Conservation (phyloP, 163 green algal genomes). For the Scenedesmus sp. region DNA sequence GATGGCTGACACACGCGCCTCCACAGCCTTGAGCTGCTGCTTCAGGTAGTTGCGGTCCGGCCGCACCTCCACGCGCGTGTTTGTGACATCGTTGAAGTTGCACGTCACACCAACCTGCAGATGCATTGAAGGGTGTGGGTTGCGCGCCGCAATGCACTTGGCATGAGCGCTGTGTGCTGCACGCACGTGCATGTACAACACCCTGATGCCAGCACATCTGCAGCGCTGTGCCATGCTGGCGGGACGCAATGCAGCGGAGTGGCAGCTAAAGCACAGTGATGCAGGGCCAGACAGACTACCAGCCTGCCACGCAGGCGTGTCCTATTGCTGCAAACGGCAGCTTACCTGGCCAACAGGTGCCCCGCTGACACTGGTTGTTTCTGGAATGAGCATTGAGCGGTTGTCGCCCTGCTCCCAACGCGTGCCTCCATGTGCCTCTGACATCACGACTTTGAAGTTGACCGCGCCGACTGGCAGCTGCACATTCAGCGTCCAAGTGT, state of each 20-base stretch:
- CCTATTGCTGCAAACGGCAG: not conserved
- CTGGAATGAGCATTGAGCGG: constrained; percentile 28
- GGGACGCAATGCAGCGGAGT: not conserved
- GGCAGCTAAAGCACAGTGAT: not conserved
- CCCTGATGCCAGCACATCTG: not conserved
- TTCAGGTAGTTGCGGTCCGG: constrained; percentile 37
- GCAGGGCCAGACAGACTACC: not conserved
- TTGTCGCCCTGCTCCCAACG: constrained; percentile 47
- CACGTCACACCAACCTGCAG: constrained; percentile 35
- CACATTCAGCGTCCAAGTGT: constrained; percentile 51
- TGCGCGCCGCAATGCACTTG: too few species aligned
- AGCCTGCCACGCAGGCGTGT: not conserved
- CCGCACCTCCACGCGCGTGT: constrained; percentile 15
- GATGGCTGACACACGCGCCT: constrained; percentile 43
- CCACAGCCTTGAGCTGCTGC: constrained; percentile 46
- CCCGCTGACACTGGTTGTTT: constrained; percentile 22
- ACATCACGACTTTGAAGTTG: constrained; percentile 54
- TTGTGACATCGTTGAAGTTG: constrained; percentile 48
- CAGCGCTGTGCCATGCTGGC: not conserved
- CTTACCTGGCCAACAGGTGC: constrained; percentile 40
- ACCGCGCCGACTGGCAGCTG: constrained; percentile 46
- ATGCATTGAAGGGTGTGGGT: not conserved
- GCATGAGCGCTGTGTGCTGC: too few species aligned
- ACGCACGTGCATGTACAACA: not conserved
- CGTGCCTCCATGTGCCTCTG: constrained; percentile 23